Base-by-base conservation (phyloP, 2,329 filamentous ascomycete genomes). In the Fusarium nodosum region DNA sequence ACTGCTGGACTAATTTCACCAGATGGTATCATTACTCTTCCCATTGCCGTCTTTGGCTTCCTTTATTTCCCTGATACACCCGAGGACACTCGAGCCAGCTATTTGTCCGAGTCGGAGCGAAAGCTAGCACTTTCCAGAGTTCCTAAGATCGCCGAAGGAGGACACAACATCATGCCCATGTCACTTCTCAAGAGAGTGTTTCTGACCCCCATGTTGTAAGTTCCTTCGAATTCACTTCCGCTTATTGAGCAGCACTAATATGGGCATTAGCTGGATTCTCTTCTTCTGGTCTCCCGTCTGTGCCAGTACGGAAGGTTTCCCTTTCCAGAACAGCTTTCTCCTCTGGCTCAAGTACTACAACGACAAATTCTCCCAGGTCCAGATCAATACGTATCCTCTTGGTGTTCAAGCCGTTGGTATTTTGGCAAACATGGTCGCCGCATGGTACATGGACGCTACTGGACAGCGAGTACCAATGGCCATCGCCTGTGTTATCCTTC, bases 201-300 rank as follows among this genome's bases (percentile, higher is more conserved):
- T 2, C 24, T 69, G 1, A 69, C 71, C 2, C 72, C 77, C 1
- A 73, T 72, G 31, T 72, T 80, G 69, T 80, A 39, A 53, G 74
- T 4, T 24, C 2, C 7, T 15, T 7, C 0, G 10, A 15, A 0
- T 13, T 26, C 3, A 6, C 2, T 4, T 0, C 13, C 4, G 11
- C 13, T 12, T 2, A 11, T 6, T 2, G 8, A 11, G 1, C 0
- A 2, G n/a, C 7, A 12, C 33, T 70, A 18, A 70, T 1, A 2
- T 0, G 7, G 5, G 2, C 3, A n/a, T 1, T 6, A 76, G 80
- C 46, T 82, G 81, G 66, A 74, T 82, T 11, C 72, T 81, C 8
- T 79, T 79, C 53, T 54, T 76, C 1, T 83, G 80, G 67, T 80
- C 81, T 0, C 71, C 64, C 0, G 62, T 75, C 1, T 71, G 67